These are phyloP conservation scores for Teunomyces cretensis DNA, from an alignment of 805 yeast genomes.

Conservation along the genomic window DNA sequence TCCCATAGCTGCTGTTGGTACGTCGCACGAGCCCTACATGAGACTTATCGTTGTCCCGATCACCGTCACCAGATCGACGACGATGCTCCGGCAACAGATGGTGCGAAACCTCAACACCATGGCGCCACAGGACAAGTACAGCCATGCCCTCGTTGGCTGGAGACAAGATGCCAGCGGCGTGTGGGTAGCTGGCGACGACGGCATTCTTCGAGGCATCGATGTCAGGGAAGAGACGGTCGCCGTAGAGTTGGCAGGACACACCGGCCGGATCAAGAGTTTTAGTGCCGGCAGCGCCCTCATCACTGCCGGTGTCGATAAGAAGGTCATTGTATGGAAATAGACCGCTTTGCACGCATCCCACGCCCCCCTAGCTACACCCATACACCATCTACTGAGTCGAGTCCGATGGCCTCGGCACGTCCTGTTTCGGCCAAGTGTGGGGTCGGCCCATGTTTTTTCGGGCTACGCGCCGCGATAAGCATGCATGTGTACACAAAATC, in stretches of 20 bases:
- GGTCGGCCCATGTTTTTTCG: neutral
- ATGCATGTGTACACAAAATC: neutral
- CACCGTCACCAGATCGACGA: slow-evolving; percentile 23
- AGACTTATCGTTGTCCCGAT: slow-evolving; percentile 56
- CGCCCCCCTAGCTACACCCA: neutral
- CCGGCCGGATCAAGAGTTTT: slow-evolving; percentile 50
- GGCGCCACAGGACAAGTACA: slow-evolving; percentile 70
- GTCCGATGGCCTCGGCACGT: neutral
- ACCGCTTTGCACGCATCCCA: too few relatives aligned
- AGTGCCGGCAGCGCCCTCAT: slow-evolving; percentile 35
- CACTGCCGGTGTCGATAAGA: slow-evolving; percentile 48
- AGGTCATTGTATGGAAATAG: slow-evolving; percentile 4
- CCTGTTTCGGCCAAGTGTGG: neutral
- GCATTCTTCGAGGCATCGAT: slow-evolving; percentile 59
- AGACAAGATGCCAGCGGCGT: slow-evolving; percentile 44
- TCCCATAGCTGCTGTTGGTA: slow-evolving; percentile 56
- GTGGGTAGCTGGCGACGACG: slow-evolving; percentile 74
- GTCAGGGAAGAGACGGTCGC: slow-evolving; percentile 37
- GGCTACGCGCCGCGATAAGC: neutral
- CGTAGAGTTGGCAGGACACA: slow-evolving; percentile 35
- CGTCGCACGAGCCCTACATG: slow-evolving; percentile 79
- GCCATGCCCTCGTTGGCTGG: slow-evolving; percentile 51
- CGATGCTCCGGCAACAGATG: slow-evolving; percentile 26
- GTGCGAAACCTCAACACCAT: slow-evolving; percentile 39
- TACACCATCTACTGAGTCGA: neutral